These are phyloP conservation scores for Paspalum notatum DNA, from an alignment of 176 grass and related monocot species.

Conservation along the genomic window DNA sequence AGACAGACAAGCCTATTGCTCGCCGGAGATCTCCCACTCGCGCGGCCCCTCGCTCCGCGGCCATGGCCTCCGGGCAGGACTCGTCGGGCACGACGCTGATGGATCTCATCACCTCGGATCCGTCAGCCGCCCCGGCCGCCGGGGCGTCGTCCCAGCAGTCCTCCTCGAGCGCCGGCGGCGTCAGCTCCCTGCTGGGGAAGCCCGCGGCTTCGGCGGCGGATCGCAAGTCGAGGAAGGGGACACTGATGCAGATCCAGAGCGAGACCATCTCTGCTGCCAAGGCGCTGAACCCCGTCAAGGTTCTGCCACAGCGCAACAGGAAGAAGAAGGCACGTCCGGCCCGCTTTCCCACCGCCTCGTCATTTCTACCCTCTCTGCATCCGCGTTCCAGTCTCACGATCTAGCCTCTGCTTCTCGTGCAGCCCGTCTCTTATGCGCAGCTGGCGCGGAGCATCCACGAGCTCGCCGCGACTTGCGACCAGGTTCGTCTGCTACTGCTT, in stretches of 20 bases:
- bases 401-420: constrained; percentile 39
- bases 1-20: constrained; percentile 22
- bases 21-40: constrained; percentile 56
- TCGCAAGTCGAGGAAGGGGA: constrained; percentile 80
- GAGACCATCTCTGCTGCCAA: constrained; percentile 93
- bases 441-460: constrained; percentile 97
- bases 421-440: constrained; percentile 96
- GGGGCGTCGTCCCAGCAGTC: constrained; percentile 47
- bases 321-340: constrained; percentile 72
- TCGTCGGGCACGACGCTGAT: constrained; percentile 85
- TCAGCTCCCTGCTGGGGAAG: constrained; percentile 49
- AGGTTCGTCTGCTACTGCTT: constrained; percentile 59
- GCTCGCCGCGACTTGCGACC: constrained; percentile 90
- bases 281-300: constrained; percentile 86
- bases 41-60: constrained; percentile 20
- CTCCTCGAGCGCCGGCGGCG: constrained; percentile 35
- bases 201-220: constrained; percentile 54
- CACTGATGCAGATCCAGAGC: constrained; percentile 94
- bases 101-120: constrained; percentile 99
- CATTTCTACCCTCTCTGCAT: constrained; percentile 25
- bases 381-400: constrained; percentile 18
- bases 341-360: not conserved
- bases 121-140: constrained; percentile 39
- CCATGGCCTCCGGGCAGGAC: constrained; percentile 88
- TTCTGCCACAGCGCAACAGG: constrained; percentile 75